phyloP scores from a whole-genome alignment of 2,329 filamentous ascomycete species.

The Periconia macrospinosa region DNA sequence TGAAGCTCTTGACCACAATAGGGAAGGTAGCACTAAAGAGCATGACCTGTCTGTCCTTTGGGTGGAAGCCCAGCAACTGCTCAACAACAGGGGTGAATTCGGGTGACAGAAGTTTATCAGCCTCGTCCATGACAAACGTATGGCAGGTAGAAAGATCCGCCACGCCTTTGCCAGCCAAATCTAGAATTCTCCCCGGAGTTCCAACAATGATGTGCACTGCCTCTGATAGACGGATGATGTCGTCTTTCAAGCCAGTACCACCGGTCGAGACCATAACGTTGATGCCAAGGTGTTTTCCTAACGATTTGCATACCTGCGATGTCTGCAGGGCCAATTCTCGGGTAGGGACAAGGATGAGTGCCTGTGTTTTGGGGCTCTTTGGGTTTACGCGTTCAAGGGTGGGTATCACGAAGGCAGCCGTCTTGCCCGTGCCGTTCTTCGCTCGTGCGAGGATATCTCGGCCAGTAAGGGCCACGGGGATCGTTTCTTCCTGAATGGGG shows the following conservation, averaged over 20 bases:
- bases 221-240: constrained; percentile 93
- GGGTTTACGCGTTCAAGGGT: constrained; percentile 95
- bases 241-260: constrained; percentile 91
- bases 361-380: constrained; percentile 94
- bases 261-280: constrained; percentile 99
- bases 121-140: constrained; percentile 99
- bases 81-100: constrained; percentile 98
- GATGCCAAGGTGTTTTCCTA: constrained; percentile 94
- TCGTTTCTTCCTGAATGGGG: constrained; percentile 98
- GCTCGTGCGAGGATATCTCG: constrained; percentile 93
- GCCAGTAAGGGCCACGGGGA: constrained; percentile 92
- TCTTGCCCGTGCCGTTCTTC: constrained; percentile 99
- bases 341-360: constrained; percentile 92
- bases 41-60: constrained; percentile 98
- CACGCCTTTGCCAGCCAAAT: constrained; percentile 93
- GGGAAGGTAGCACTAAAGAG: constrained; percentile 98
- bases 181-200: constrained; percentile 93
- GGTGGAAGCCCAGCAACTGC: constrained; percentile 91
- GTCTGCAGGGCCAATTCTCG: constrained; percentile 97
- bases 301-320: constrained; percentile 97
- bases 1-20: constrained; percentile 95
- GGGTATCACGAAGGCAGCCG: constrained; percentile 95
- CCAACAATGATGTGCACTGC: constrained; percentile 97
- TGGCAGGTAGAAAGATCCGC: constrained; percentile 94
- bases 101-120: constrained; percentile 93